These are phyloP conservation scores for Mollisiaceae sp. DNA, from an alignment of 2,329 filamentous ascomycete species.

Conservation along the genomic window DNA sequence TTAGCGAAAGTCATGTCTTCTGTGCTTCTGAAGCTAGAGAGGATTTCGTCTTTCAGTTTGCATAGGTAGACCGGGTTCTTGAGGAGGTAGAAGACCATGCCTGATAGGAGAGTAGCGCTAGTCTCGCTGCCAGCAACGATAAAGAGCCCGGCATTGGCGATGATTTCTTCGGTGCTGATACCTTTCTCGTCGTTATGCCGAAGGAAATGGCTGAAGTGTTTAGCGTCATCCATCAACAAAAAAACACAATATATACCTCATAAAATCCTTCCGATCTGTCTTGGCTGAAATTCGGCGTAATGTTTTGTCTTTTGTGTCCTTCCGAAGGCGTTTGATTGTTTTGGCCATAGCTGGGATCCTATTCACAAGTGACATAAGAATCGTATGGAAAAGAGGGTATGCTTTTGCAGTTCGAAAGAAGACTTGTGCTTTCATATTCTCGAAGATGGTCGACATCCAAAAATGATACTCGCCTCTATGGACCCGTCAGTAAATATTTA, in stretches of 20 bases:
- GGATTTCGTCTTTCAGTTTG: conserved; percentile 48
- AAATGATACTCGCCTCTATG: conserved; percentile 10
- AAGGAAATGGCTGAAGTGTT: conserved; percentile 1
- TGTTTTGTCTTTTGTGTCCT: conserved; percentile 15
- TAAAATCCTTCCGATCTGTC: conserved; percentile 16
- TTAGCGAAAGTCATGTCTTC: conserved; percentile 47
- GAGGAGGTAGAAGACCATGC: conserved; percentile 33
- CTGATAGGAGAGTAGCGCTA: conserved; percentile 28
- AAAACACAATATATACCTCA: neutral
- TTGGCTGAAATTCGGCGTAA: neutral
- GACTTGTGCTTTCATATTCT: conserved; percentile 27
- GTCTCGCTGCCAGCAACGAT: conserved; percentile 32
- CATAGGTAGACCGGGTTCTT: conserved; percentile 41
- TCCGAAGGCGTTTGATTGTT: neutral
- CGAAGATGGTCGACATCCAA: conserved; percentile 32
- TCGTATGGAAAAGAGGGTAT: neutral
- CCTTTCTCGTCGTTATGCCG: neutral
- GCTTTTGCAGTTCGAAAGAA: neutral
- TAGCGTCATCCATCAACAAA: neutral
- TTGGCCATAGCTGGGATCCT: neutral
- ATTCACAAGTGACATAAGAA: neutral
- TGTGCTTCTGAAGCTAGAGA: conserved; percentile 43
- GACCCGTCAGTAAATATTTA: neutral
- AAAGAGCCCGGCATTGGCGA: conserved; percentile 10
- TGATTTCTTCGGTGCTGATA: conserved; percentile 3